Evolutionary conservation across 1,139 yeast species (phyloP), one percentile per base, ranked within the genome.

Genomic region (Magnusiomyces tetraspermus): DNA sequence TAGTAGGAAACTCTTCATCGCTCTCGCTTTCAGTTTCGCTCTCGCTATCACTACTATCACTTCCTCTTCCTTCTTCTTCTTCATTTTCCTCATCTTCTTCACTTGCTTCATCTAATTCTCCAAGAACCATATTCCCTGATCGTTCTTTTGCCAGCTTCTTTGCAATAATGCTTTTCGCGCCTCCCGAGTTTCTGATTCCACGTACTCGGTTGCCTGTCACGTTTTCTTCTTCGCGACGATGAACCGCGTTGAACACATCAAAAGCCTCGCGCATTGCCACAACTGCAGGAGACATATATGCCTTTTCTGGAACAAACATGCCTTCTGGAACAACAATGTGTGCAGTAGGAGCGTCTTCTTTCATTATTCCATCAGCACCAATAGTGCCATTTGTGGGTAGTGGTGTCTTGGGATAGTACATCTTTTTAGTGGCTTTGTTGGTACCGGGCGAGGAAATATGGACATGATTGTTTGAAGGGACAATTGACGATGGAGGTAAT

Each of bases 221-320:
- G 80, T 83, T 83, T 64, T 88, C 97, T 69, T 87, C 96, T 42
- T 90, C 96, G 75, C 81, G 80, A 67, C 98, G 82, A 66, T 89
- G 96, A 8, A 92, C 95, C 0, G 97, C 97, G 55, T 94, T 83
- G 21, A 96, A 84, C 17, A 92, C 85, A 65, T 92, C 98, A 69
- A 90, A 90, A 10, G 96, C 97, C 63, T 92, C 98, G 61, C 89
- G 83, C 74, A 92, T 78, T 0, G 95, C 95, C 52, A 84, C 87
- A 0, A 94, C 94, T 5, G 94, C 96, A 3, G 97, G 97, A 1
- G 96, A 83, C 61, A 83, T 84, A 59, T 77, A 56, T 40, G 59
- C 59, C 51, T 59, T 58, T 28, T 52, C 52, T 11, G 48, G 45
- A 19, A 22, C 37, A 31, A 22, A 31, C 11, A 41, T 13, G 22